These are phyloP conservation scores for Rubia peregrina DNA, from an alignment of 305 asterid genomes.

Conservation along the genomic window DNA sequence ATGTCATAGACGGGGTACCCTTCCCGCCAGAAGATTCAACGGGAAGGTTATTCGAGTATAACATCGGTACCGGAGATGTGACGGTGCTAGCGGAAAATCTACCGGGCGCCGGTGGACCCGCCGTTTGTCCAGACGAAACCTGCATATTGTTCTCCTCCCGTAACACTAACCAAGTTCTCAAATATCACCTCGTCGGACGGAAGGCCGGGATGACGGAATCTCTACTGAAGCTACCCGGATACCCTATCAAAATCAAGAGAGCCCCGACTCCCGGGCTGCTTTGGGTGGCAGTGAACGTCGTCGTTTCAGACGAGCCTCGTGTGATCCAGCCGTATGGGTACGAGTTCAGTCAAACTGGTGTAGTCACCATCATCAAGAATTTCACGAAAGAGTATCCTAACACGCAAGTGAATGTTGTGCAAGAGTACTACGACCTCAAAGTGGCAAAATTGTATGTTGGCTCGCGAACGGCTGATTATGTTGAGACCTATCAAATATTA, in stretches of 20 bases:
- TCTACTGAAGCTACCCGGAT: neutral
- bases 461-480: neutral
- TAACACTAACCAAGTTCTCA: neutral
- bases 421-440: neutral
- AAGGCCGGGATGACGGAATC: neutral
- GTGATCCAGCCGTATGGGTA: neutral
- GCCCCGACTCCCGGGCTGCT: neutral
- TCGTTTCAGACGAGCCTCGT: neutral
- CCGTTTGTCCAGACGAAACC: neutral
- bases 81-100: neutral
- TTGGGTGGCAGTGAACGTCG: constrained; percentile 7
- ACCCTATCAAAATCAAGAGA: constrained; percentile 1
- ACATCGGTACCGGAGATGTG: neutral
- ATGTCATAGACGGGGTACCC: neutral
- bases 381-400: neutral
- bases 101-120: neutral
- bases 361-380: neutral
- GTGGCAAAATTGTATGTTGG: neutral
- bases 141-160: neutral
- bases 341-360: neutral
- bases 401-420: neutral
- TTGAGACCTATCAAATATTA: neutral
- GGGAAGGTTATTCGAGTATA: neutral
- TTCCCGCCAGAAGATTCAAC: neutral
- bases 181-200: neutral